These are phyloP conservation scores for Vitis rotundifolia DNA, from an alignment of 164 flowering plant species.

Conservation along the genomic window DNA sequence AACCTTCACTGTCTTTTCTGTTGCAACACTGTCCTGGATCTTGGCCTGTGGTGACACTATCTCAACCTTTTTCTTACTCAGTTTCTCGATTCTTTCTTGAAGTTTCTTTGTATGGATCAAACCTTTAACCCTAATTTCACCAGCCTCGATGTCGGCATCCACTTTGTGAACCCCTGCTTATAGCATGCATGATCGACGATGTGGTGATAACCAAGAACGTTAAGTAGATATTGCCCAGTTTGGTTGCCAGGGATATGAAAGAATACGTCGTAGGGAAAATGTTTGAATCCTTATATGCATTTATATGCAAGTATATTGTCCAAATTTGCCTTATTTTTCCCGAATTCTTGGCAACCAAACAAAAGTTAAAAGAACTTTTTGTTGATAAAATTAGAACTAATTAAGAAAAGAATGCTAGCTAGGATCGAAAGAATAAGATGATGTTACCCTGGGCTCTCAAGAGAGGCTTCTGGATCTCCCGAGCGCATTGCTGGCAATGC, in stretches of 20 bases:
- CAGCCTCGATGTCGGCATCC: constrained; percentile 44
- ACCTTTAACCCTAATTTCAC: constrained; percentile 60
- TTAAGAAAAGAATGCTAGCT: background rate
- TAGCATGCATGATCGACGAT: background rate
- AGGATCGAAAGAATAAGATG: no score
- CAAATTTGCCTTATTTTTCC: no score
- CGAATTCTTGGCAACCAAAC: no score
- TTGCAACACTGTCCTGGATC: constrained; percentile 4
- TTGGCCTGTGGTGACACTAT: constrained; percentile 26
- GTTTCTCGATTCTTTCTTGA: constrained; percentile 38
- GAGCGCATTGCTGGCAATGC: constrained; percentile 70
- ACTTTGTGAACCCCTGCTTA: constrained; percentile 56
- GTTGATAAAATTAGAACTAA: background rate
- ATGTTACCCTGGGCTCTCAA: constrained; percentile 50
- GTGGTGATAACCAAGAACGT: no score
- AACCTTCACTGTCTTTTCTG: constrained; percentile 18
- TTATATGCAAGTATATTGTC: no score
- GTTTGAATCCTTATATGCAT: no score
- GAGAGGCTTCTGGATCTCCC: constrained; percentile 55
- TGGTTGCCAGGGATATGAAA: no score
- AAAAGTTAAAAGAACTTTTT: no score
- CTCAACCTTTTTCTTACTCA: constrained; percentile 52
- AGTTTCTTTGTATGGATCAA: constrained; percentile 43
- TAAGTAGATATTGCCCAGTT: no score
- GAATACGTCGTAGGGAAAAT: no score